Evolutionary conservation across 2,329 filamentous ascomycete species (phyloP), one percentile per base, ranked within the genome.

Genomic region (Diplodia sapinea): DNA sequence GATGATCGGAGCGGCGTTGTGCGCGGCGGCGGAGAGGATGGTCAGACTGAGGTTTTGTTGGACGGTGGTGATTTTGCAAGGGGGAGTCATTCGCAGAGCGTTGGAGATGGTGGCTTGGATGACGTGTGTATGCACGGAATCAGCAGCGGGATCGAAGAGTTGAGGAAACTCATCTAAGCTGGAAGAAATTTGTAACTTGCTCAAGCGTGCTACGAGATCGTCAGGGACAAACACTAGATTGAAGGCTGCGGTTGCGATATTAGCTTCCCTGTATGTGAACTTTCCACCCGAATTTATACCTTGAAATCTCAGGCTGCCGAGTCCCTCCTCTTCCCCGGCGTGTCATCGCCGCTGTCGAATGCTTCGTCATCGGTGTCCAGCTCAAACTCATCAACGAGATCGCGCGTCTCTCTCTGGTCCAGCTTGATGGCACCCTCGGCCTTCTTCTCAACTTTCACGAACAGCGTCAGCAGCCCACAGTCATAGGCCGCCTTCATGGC

Each of bases 401-500:
- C 15, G 12, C 43, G 17, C 15, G 20, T n/a, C 9, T 59, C 49
- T 12, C 15, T 9, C 13, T 26, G 29, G 2, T 17, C n/a, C 13
- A 36, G 54, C 4, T 20, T 20, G 13, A 40, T 31, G 17, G 40
- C 43, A 13, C 64, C 52, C 15, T 38, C 52, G 9, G 57, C 49
- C 47, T 31, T 36, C 17, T 31, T 31, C 54, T 76, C 77, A 9
- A 77, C 69, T 5, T 74, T 75, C 17, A 76, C 74, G 70, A 79
- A 79, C 51, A 79, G 72, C 0, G 68, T 72, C n/a, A 79, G 70
- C 12, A 80, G 68, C 26, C 76, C 69, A 4, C 79, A 17, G 71
- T 80, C 79, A 54, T 80, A 80, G 0, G 68, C 63, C 7, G 71
- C 74, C 65, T 79, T 79, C 69, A 79, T 56, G 2, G 72, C 74